Conservation (phyloP, 2,329 filamentous ascomycete species). For the Aspergillus arachidicola region DNA sequence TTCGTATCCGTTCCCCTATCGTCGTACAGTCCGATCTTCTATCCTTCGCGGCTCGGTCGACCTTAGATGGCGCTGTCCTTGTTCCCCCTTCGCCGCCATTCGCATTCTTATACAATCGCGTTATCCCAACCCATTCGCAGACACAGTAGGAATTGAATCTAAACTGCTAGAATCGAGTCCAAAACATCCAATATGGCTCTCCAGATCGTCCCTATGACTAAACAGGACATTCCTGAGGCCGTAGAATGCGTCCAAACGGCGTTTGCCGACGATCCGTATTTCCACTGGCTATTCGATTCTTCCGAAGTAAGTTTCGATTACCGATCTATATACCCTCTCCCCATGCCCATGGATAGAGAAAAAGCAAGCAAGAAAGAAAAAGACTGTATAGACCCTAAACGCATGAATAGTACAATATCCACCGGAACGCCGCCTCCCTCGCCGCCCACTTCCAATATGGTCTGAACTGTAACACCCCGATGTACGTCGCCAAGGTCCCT, state of each 20-base stretch:
- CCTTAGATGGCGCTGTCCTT: constrained; percentile 37
- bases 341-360: not conserved
- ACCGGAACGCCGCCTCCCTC: constrained; percentile 65
- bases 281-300: constrained; percentile 64
- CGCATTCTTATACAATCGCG: constrained; percentile 36
- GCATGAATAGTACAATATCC: constrained; percentile 55
- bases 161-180: constrained; percentile 13
- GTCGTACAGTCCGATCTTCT: not conserved
- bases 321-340: not conserved
- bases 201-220: constrained; percentile 57
- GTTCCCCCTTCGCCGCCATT: constrained; percentile 34
- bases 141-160: constrained; percentile 33
- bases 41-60: not conserved
- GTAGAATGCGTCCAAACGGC: constrained; percentile 68
- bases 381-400: constrained; percentile 11
- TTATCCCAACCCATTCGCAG: constrained; percentile 34
- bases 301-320: constrained; percentile 50
- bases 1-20: not conserved
- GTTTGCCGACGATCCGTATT: constrained; percentile 69
- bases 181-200: constrained; percentile 49
- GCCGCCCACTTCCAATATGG: constrained; percentile 65
- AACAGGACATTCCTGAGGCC: constrained; percentile 64
- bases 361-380: constrained; percentile 15
- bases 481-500: constrained; percentile 68
- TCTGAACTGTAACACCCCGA: constrained; percentile 62